phyloP scores from a whole-genome alignment of 331 rosid genomes.

The Dryas integrifolia region DNA sequence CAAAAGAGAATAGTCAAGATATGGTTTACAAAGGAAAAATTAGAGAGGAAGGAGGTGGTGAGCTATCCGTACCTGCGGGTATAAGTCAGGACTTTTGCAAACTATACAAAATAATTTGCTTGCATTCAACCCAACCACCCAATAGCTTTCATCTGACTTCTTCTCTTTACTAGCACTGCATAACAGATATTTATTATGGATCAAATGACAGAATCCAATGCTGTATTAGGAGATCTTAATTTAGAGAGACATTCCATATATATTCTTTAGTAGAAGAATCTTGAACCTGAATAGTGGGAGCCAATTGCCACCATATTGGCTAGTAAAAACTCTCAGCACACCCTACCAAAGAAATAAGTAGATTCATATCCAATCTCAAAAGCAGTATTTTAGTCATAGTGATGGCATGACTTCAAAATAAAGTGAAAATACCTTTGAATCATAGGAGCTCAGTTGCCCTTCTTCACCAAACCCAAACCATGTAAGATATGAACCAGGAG shows the following conservation, averaged over 20 bases:
- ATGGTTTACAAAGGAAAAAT: constrained; percentile 16
- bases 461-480: constrained; percentile 97
- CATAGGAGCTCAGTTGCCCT: constrained; percentile 76
- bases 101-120: constrained; percentile 76
- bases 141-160: constrained; percentile 70
- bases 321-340: constrained; percentile 69
- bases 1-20: constrained; percentile 26
- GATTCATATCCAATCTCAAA: background rate
- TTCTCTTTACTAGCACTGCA: constrained; percentile 74
- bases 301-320: constrained; percentile 92
- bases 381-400: background rate
- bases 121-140: constrained; percentile 83
- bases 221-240: background rate
- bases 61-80: constrained; percentile 61
- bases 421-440: constrained; percentile 63
- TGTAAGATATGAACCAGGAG: constrained; percentile 74
- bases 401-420: constrained; percentile 5
- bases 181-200: constrained; percentile 28
- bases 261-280: constrained; percentile 21
- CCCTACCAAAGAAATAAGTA: constrained; percentile 45
- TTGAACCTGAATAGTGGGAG: constrained; percentile 87
- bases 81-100: constrained; percentile 64
- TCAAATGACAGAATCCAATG: constrained; percentile 6
- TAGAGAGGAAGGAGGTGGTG: constrained; percentile 13
- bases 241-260: constrained; percentile 4